Conservation (phyloP, 2,329 filamentous ascomycete species). For the Aspergillus spinulosporus region DNA sequence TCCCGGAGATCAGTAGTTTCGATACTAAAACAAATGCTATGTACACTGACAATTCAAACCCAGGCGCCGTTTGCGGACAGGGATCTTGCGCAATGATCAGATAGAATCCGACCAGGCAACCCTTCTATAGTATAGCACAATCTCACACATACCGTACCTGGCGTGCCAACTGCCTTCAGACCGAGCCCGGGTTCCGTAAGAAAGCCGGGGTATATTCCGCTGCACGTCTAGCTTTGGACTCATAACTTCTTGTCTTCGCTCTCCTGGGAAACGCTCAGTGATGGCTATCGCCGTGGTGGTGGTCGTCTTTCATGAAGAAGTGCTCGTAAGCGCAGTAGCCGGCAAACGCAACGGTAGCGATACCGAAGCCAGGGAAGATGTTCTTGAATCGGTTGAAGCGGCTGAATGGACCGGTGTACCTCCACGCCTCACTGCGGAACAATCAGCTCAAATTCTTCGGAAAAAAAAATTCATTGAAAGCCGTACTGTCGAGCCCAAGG, state of each 20-base stretch:
- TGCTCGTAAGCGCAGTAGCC: conserved; percentile 89
- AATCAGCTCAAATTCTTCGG: conserved; percentile 19
- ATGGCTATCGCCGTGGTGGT: conserved; percentile 58
- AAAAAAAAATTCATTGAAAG: background rate
- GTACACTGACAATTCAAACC: conserved; percentile 39
- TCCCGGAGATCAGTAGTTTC: conserved; percentile 16
- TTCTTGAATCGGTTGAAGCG: conserved; percentile 86
- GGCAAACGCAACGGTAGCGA: conserved; percentile 86
- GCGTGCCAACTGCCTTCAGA: background rate
- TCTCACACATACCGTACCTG: background rate
- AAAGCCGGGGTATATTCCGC: conserved; percentile 28
- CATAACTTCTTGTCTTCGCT: background rate
- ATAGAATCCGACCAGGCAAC: conserved; percentile 6
- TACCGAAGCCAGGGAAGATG: conserved; percentile 86
- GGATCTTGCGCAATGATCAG: conserved; percentile 21
- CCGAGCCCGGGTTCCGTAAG: conserved; percentile 8
- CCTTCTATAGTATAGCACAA: conserved; percentile 17
- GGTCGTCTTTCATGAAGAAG: conserved; percentile 73
- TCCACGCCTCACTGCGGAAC: conserved; percentile 78
- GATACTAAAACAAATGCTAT: conserved; percentile 34
- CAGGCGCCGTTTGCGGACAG: conserved; percentile 30
- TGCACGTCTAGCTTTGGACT: conserved; percentile 14
- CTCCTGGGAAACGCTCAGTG: conserved; percentile 46
- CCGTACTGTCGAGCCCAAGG: conserved; percentile 64
- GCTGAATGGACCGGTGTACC: conserved; percentile 85